A percentile compares a stretch with the other conserved stretches of the same genome.
These are phyloP conservation scores for Candida ipomoeae DNA, from an alignment of 805 yeast species.

Conservation along the genomic window DNA sequence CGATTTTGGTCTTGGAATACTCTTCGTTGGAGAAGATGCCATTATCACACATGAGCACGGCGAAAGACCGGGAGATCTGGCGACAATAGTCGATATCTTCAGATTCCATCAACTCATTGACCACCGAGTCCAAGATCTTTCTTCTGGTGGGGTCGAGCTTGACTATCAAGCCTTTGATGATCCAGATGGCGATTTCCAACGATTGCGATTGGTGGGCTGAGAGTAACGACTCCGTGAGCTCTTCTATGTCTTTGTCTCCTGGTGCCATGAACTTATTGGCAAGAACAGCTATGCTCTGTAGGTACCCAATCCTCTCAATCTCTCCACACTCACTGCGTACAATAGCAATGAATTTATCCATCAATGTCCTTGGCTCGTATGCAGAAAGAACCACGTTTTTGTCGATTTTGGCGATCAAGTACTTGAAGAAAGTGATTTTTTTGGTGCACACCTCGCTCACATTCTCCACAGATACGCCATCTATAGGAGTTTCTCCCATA, in stretches of 20 bases:
- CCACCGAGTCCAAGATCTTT: conserved; percentile 19
- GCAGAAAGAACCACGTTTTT: conserved; percentile 23
- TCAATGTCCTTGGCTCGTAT: conserved; percentile 1
- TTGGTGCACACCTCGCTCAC: conserved; percentile 26
- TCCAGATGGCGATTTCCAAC: conserved; percentile 65
- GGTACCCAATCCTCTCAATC: conserved; percentile 33
- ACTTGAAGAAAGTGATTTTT: conserved; percentile 34
- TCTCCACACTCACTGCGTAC: not conserved
- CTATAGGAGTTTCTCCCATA: conserved; percentile 17
- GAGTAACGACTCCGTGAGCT: conserved; percentile 3
- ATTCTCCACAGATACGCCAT: conserved; percentile 13
- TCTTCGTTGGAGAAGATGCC: conserved; percentile 49
- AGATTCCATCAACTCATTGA: conserved; percentile 25
- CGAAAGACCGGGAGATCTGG: conserved; percentile 50
- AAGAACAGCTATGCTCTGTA: conserved; percentile 52
- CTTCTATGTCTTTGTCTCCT: conserved; percentile 10
- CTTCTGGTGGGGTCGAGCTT: conserved; percentile 44
- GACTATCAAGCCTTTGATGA: conserved; percentile 63
- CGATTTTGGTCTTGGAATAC: conserved; percentile 25
- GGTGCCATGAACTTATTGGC: conserved; percentile 41
- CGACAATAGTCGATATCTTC: conserved; percentile 23
- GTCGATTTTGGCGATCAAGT: conserved; percentile 51
- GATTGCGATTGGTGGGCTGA: conserved; percentile 6
- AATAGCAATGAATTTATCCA: conserved; percentile 37
- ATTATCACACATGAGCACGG: conserved; percentile 64